Evolutionary conservation across 2,329 filamentous ascomycete genomes (phyloP).

Genomic region (Diaporthe caulivora): DNA sequence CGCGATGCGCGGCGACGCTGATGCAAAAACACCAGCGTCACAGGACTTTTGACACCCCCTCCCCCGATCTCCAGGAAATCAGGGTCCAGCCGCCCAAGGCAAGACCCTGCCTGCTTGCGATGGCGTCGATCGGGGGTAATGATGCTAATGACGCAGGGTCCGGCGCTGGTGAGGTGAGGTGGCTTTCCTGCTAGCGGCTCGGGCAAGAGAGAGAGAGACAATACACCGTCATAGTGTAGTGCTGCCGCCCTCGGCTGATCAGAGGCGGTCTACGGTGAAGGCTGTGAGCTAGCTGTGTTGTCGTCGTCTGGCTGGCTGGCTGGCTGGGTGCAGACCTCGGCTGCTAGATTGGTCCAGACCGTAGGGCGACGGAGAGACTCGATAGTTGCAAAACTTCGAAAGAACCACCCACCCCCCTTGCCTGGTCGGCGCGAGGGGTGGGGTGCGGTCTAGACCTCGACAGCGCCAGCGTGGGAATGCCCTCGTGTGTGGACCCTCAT

Average conservation of each 20-base stretch:
- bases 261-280: slow-evolving; percentile 1
- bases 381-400: neutral
- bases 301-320: neutral
- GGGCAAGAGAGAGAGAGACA: neutral
- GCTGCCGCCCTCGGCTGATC: neutral
- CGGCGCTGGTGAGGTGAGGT: neutral
- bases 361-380: neutral
- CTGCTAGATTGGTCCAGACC: neutral
- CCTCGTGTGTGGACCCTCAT: neutral
- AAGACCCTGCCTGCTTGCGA: slow-evolving; percentile 13
- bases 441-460: neutral
- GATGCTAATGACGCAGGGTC: slow-evolving; percentile 28
- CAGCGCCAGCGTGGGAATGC: neutral
- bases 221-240: slow-evolving; percentile 3
- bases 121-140: slow-evolving; percentile 15
- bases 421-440: neutral
- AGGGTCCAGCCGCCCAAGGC: neutral
- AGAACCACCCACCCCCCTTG: no score
- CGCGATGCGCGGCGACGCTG: neutral
- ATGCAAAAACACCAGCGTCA: neutral
- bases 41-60: no score
- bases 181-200: neutral
- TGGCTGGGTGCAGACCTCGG: neutral
- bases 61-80: neutral
- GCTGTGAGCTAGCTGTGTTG: no score